Conservation (phyloP, 2,329 filamentous ascomycete genomes). For the Chrysoporthe austroafricana region DNA sequence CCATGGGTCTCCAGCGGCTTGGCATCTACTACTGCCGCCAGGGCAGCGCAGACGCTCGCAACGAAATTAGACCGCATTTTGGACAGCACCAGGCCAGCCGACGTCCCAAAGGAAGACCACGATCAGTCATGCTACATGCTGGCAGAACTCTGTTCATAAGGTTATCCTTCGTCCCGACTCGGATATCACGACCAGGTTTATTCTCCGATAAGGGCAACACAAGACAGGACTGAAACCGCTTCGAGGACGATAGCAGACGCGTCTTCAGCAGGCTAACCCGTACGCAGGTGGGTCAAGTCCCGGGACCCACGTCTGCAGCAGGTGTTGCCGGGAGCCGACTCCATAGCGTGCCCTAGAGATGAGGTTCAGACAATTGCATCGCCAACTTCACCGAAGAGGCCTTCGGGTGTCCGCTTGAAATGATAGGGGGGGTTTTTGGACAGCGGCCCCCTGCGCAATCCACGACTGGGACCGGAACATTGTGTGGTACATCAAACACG, state of each 20-base stretch:
- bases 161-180: conserved; percentile 18
- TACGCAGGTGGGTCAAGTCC: background rate
- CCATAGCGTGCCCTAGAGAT: conserved; percentile 3
- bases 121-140: background rate
- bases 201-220: conserved; percentile 12
- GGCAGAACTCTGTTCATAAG: conserved; percentile 22
- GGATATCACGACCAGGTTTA: conserved; percentile 5
- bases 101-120: conserved; percentile 7
- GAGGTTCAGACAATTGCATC: conserved; percentile 17
- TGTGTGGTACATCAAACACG: conserved; percentile 14
- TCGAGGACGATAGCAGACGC: background rate
- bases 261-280: background rate
- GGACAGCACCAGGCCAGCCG: conserved; percentile 21
- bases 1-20: conserved; percentile 27
- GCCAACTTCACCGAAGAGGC: conserved; percentile 3
- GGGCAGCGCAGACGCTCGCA: conserved; percentile 35
- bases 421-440: background rate
- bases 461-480: background rate
- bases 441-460: background rate
- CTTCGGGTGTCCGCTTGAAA: background rate
- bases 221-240: conserved; percentile 26
- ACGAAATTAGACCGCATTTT: conserved; percentile 34
- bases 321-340: conserved; percentile 4
- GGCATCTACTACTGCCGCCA: conserved; percentile 37
- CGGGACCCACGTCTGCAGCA: background rate